A percentile compares a stretch with the other conserved stretches of the same genome.
These are phyloP conservation scores for Chytriomyces confervae DNA, from an alignment of 192 early-diverging fungal genomes.

Conservation along the genomic window DNA sequence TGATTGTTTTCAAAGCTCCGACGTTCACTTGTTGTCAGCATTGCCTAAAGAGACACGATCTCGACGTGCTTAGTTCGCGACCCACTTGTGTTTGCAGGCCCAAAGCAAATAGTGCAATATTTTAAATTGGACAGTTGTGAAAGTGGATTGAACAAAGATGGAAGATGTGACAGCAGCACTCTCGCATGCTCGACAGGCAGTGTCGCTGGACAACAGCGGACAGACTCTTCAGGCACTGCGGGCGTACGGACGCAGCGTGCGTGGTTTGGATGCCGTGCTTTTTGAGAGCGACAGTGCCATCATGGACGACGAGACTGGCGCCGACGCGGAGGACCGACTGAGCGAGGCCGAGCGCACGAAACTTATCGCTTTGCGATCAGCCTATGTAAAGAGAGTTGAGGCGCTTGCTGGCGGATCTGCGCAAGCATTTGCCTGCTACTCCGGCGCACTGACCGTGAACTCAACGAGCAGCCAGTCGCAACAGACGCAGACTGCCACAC, in stretches of 20 bases:
- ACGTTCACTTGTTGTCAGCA: no score
- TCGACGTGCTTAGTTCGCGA: no score
- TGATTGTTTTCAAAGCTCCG: no score
- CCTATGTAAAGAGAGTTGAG: conserved; percentile 10
- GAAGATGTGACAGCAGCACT: not conserved
- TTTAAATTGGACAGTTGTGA: no score
- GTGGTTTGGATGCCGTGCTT: not conserved
- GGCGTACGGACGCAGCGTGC: not conserved
- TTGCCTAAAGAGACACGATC: no score
- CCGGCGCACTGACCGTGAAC: not conserved
- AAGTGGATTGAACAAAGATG: no score
- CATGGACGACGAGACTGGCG: not conserved
- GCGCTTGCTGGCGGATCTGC: conserved; percentile 3
- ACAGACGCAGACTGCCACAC: no score
- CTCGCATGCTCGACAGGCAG: conserved; percentile 1
- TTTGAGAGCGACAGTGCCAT: not conserved
- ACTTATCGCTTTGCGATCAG: not conserved
- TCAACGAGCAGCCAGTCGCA: not conserved
- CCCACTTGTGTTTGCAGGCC: no score
- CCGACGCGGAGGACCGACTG: not conserved
- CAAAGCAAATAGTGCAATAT: no score
- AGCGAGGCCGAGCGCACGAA: not conserved
- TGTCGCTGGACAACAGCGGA: not conserved
- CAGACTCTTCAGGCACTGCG: not conserved
- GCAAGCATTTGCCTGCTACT: not conserved